Evolutionary conservation across 1,139 yeast species (phyloP).

Genomic region (Saccharomyces hybrid): DNA sequence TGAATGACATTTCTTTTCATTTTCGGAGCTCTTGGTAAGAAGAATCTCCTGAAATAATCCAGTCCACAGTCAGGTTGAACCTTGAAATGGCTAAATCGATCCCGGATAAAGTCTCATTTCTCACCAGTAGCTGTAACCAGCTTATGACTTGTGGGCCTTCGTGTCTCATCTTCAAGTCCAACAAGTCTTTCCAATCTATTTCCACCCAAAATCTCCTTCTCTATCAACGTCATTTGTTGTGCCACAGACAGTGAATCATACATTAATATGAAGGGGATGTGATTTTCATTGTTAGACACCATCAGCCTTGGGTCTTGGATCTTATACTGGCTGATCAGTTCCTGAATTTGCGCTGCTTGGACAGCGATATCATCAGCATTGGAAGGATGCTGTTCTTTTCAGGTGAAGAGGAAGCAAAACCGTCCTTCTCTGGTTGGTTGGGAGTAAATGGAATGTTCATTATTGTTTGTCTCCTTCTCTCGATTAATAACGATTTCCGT

Average conservation of each 20-base stretch:
- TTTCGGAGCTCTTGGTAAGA: constrained; percentile 50
- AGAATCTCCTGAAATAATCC: constrained; percentile 88
- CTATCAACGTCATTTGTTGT: constrained; percentile 77
- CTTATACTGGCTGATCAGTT: constrained; percentile 21
- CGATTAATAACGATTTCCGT: constrained; percentile 31
- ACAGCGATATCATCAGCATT: constrained; percentile 4
- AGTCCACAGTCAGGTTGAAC: constrained; percentile 80
- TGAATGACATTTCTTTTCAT: constrained; percentile 64
- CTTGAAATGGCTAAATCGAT: constrained; percentile 80
- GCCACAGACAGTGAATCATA: constrained; percentile 61
- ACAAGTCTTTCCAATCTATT: constrained; percentile 85
- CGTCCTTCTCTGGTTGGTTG: not conserved
- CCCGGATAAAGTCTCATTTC: constrained; percentile 56
- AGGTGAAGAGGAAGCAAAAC: constrained; percentile 18
- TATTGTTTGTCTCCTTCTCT: constrained; percentile 35
- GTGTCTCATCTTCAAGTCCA: constrained; percentile 69
- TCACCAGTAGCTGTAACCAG: constrained; percentile 74
- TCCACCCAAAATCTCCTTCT: constrained; percentile 74
- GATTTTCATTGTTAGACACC: constrained; percentile 35
- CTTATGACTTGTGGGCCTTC: constrained; percentile 66
- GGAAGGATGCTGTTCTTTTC: constrained; percentile 11
- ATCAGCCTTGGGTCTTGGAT: constrained; percentile 23
- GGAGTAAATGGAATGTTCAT: constrained; percentile 24
- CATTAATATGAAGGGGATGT: constrained; percentile 73
- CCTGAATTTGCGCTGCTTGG: constrained; percentile 18